phyloP scores from a whole-genome alignment of 352 stramenopile species.

The Aphanomyces cochlioides region DNA sequence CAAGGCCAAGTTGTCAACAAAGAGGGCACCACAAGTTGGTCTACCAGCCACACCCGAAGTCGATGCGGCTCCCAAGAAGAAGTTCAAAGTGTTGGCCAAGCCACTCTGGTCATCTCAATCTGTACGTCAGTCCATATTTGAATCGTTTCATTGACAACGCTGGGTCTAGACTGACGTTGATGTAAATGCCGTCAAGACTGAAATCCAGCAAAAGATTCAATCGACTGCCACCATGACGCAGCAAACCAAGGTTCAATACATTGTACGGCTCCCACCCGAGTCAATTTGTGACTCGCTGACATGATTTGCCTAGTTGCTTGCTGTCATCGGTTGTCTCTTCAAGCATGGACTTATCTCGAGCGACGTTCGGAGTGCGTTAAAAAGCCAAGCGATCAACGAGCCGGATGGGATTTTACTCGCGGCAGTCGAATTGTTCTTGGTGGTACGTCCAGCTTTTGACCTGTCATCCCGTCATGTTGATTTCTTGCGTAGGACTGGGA shows the following conservation, averaged over 20 bases:
- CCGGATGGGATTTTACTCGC: slow-evolving; percentile 12
- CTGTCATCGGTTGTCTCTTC: slow-evolving; percentile 16
- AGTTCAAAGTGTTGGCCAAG: slow-evolving; percentile 8
- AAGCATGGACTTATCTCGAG: slow-evolving; percentile 14
- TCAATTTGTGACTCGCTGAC: neutral
- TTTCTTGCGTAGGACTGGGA: slow-evolving; percentile 10
- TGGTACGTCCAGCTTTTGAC: neutral
- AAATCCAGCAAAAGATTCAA: slow-evolving; percentile 19
- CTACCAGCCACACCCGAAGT: neutral
- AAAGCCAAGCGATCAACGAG: slow-evolving; percentile 21
- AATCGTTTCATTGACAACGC: neutral
- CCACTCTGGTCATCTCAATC: slow-evolving; percentile 1
- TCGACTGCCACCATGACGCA: slow-evolving; percentile 9
- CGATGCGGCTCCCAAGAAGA: neutral
- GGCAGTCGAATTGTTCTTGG: slow-evolving; percentile 3
- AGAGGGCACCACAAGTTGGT: neutral
- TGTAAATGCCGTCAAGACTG: slow-evolving; percentile 3
- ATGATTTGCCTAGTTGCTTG: neutral
- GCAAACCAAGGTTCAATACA: slow-evolving; percentile 22
- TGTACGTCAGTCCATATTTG: neutral
- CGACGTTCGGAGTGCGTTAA: slow-evolving; percentile 8
- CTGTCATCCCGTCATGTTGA: neutral
- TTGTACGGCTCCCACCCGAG: neutral
- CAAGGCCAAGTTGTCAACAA: neutral
- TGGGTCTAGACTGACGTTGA: neutral